Evolutionary conservation across 352 stramenopile genomes (phyloP).

Genomic region (Salisapilia sapeloensis): DNA sequence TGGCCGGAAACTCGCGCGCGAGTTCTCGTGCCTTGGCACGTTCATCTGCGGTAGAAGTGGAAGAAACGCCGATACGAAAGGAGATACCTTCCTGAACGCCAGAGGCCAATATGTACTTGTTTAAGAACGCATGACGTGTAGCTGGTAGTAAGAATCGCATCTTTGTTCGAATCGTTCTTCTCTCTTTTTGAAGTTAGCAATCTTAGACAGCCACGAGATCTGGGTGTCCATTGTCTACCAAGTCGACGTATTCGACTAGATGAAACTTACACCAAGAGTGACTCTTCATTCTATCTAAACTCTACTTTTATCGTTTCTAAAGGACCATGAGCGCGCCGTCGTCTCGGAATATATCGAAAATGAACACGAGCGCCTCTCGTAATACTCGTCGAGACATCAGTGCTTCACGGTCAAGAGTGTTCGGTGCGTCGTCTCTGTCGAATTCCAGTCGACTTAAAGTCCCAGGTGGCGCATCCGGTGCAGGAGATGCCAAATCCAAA

Average conservation of each 20-base stretch:
- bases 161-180: too few relatives aligned
- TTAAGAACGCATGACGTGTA: slow-evolving; percentile 11
- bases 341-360: slow-evolving; percentile 16
- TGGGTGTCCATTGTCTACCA: too few relatives aligned
- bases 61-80: too few relatives aligned
- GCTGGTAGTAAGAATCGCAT: slow-evolving; percentile 16
- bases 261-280: too few relatives aligned
- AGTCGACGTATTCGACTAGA: too few relatives aligned
- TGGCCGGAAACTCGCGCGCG: slow-evolving; percentile 2
- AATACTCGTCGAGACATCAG: slow-evolving; percentile 27
- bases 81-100: too few relatives aligned
- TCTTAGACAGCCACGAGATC: too few relatives aligned
- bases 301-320: too few relatives aligned
- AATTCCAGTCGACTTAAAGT: slow-evolving; percentile 43
- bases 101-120: slow-evolving; percentile 4
- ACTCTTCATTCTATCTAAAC: too few relatives aligned
- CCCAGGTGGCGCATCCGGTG: slow-evolving; percentile 16
- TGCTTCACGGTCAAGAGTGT: slow-evolving; percentile 27
- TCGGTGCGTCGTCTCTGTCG: slow-evolving; percentile 42
- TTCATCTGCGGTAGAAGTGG: too few relatives aligned
- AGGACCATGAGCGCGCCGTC: slow-evolving; percentile 36
- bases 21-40: too few relatives aligned
- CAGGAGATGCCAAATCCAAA: slow-evolving; percentile 13
- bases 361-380: slow-evolving; percentile 15
- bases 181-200: too few relatives aligned